Evolutionary conservation across 257 asterid species (phyloP).

Genomic region (Ilex asprella): DNA sequence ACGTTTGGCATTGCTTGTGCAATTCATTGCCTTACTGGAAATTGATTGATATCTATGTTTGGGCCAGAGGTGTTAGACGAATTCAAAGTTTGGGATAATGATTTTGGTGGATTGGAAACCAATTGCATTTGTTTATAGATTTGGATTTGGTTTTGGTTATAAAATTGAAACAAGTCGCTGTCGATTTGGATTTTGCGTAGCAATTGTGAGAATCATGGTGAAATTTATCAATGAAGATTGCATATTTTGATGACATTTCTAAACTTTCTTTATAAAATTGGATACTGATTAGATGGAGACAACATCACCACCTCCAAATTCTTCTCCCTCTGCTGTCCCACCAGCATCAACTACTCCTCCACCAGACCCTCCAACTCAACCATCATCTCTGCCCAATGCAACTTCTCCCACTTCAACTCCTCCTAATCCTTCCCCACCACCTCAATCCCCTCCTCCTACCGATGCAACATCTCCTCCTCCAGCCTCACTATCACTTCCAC

Average conservation of each 20-base stretch:
- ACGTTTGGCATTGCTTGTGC: constrained; percentile 1
- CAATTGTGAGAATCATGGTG: too few species aligned
- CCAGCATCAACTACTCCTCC: constrained; percentile 23
- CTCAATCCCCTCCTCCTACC: constrained; percentile 6
- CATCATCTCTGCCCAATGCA: constrained; percentile 8
- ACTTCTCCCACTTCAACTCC: constrained; percentile 12
- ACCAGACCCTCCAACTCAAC: constrained; percentile 6
- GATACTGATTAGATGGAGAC: constrained; percentile 37
- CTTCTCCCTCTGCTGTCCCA: constrained; percentile 22
- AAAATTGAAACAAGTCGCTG: neutral
- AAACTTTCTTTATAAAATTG: constrained; percentile 14
- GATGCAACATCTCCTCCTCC: constrained; percentile 14
- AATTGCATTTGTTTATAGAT: neutral
- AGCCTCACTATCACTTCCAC: constrained; percentile 9
- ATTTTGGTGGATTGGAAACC: too few species aligned
- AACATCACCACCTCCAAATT: constrained; percentile 28
- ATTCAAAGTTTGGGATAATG: too few species aligned
- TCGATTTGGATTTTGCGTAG: neutral
- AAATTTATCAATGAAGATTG: constrained; percentile 1
- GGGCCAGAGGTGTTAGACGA: too few species aligned
- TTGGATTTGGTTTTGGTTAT: neutral
- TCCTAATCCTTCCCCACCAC: constrained; percentile 18
- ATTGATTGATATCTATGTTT: too few species aligned
- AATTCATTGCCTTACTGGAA: too few species aligned
- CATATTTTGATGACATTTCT: constrained; percentile 14